phyloP scores from a whole-genome alignment of 2,329 filamentous ascomycete genomes.

The Cadophora gregata region DNA sequence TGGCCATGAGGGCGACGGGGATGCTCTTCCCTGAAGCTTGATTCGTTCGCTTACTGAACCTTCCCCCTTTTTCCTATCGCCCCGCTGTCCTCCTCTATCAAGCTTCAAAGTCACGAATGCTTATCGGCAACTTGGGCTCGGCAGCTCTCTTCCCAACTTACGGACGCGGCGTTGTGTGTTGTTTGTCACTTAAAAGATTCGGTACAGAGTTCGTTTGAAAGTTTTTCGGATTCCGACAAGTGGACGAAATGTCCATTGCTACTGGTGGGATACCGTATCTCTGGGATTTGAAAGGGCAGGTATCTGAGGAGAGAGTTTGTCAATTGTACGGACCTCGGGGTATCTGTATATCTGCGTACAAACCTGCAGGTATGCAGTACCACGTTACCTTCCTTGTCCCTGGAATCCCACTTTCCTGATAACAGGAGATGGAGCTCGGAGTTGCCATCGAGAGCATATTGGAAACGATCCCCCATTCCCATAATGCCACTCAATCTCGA shows the following conservation, averaged over 20 bases:
- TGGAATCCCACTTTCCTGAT: constrained; percentile 5
- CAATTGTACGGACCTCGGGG: neutral
- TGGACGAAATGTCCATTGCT: neutral
- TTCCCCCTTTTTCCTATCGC: neutral
- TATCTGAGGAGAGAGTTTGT: neutral
- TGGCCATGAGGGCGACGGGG: neutral
- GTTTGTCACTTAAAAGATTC: too few species aligned
- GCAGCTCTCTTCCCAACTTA: neutral
- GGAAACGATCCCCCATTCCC: neutral
- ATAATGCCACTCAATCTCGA: neutral
- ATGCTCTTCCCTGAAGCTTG: neutral
- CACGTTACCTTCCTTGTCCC: neutral
- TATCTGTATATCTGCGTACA: neutral
- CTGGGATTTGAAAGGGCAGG: too few species aligned
- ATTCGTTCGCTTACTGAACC: neutral
- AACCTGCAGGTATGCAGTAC: constrained; percentile 9
- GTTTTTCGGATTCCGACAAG: neutral
- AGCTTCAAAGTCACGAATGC: constrained; percentile 6
- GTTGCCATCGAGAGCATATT: neutral
- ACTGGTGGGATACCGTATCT: too few species aligned
- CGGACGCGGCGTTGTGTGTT: too few species aligned
- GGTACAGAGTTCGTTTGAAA: too few species aligned
- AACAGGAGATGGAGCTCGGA: neutral
- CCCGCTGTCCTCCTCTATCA: neutral
- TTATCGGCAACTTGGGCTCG: neutral